phyloP scores from a whole-genome alignment of 2,329 filamentous ascomycete species.

The Arthroderma uncinatum region DNA sequence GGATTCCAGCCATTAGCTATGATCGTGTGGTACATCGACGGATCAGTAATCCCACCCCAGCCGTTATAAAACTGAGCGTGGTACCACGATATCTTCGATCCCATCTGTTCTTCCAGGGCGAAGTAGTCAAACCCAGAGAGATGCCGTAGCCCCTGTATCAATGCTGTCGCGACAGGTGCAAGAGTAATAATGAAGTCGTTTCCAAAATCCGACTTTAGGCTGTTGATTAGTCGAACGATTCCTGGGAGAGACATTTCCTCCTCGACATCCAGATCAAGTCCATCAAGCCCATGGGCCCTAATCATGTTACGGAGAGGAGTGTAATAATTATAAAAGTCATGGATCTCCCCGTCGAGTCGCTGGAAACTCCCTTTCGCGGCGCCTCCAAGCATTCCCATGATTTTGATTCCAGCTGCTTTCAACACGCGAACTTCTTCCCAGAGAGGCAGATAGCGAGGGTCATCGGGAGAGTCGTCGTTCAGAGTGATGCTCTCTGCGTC shows the following conservation, averaged over 20 bases:
- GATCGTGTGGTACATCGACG: constrained; percentile 34
- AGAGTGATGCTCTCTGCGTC: constrained; percentile 58
- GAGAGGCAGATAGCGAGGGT: constrained; percentile 56
- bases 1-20: constrained; percentile 55
- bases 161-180: constrained; percentile 67
- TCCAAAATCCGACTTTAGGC: constrained; percentile 44
- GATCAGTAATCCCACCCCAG: constrained; percentile 57
- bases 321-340: constrained; percentile 64
- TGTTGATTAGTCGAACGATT: constrained; percentile 55
- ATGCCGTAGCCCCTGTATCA: constrained; percentile 47
- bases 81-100: constrained; percentile 65
- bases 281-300: constrained; percentile 50
- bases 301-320: constrained; percentile 55
- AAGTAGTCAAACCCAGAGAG: constrained; percentile 76
- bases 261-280: constrained; percentile 69
- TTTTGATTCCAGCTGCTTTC: constrained; percentile 62
- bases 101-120: constrained; percentile 56
- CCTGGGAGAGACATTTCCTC: constrained; percentile 59
- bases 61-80: constrained; percentile 91
- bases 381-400: constrained; percentile 79
- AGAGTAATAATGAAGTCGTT: constrained; percentile 62
- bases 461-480: constrained; percentile 65
- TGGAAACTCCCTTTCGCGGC: constrained; percentile 65
- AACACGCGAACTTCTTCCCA: constrained; percentile 68
- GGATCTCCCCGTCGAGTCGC: constrained; percentile 46